Percentiles rank a stretch among this genome's conserved stretches.
These are phyloP conservation scores for Fusarium siculi DNA, from an alignment of 2,329 filamentous ascomycete genomes.

Conservation along the genomic window DNA sequence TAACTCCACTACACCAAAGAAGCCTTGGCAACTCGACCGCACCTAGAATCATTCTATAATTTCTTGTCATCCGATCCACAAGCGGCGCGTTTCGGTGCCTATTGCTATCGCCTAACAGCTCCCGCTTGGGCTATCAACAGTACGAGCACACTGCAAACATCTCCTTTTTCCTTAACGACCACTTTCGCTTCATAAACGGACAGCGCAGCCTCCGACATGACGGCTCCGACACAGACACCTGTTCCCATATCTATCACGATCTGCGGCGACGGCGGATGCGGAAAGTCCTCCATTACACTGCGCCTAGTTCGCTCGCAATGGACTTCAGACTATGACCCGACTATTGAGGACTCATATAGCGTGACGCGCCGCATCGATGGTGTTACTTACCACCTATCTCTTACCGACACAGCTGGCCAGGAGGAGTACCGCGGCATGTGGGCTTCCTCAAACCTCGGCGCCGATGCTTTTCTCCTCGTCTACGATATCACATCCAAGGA, in stretches of 20 bases:
- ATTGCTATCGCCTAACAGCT: slow-evolving; percentile 20
- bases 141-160: neutral
- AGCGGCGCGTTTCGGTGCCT: slow-evolving; percentile 23
- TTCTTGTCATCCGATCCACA: slow-evolving; percentile 17
- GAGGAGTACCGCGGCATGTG: slow-evolving; percentile 91
- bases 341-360: slow-evolving; percentile 86
- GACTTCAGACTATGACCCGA: slow-evolving; percentile 85
- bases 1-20: neutral
- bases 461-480: slow-evolving; percentile 85
- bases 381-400: slow-evolving; percentile 79
- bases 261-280: slow-evolving; percentile 86
- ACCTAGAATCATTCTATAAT: slow-evolving; percentile 30
- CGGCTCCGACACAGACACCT: slow-evolving; percentile 47
- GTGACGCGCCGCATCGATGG: slow-evolving; percentile 84
- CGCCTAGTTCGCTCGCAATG: slow-evolving; percentile 84
- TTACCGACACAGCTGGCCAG: slow-evolving; percentile 89
- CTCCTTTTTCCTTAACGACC: neutral
- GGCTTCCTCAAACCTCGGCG: slow-evolving; percentile 80
- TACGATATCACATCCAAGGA: slow-evolving; percentile 83
- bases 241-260: slow-evolving; percentile 80
- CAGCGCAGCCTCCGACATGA: slow-evolving; percentile 23
- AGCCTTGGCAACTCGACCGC: slow-evolving; percentile 13
- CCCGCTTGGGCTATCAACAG: slow-evolving; percentile 5
- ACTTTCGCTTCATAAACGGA: neutral
- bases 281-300: slow-evolving; percentile 86